Conservation (phyloP, 306 rosid species). For the Purshia tridentata region DNA sequence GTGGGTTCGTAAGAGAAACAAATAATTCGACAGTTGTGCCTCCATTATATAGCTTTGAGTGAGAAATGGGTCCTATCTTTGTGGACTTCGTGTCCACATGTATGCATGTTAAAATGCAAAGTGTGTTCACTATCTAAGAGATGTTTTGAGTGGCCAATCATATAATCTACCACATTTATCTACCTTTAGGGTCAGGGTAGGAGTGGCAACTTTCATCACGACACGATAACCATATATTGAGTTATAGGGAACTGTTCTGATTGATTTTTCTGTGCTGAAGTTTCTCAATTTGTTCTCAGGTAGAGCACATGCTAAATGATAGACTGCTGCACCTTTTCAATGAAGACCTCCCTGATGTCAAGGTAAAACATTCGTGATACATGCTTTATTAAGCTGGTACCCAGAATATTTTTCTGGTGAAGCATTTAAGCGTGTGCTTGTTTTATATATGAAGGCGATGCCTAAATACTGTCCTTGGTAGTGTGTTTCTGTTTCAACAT, state of each 20-base stretch:
- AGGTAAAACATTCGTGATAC: constrained; percentile 45
- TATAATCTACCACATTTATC: not conserved
- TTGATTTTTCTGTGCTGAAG: constrained; percentile 29
- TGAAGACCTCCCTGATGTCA: constrained; percentile 67
- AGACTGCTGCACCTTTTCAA: constrained; percentile 51
- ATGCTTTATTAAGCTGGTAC: constrained; percentile 4
- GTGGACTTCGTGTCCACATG: not conserved
- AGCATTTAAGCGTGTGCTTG: not conserved
- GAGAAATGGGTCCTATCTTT: not conserved
- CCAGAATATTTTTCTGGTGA: not conserved
- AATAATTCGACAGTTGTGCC: not conserved
- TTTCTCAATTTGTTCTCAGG: constrained; percentile 41
- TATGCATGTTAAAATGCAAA: no score
- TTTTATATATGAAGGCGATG: not conserved
- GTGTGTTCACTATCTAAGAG: not conserved
- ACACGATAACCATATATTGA: not conserved
- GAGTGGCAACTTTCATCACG: not conserved
- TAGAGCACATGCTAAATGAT: constrained; percentile 65
- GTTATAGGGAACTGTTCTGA: constrained; percentile 16
- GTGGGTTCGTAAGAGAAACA: not conserved
- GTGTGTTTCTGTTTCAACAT: not conserved
- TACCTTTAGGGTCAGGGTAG: not conserved
- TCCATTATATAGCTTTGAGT: not conserved
- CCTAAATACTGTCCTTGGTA: not conserved
- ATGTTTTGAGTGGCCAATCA: not conserved